Conservation (phyloP, 192 early-diverging fungal species). For the Polychytrium aggregatum region DNA sequence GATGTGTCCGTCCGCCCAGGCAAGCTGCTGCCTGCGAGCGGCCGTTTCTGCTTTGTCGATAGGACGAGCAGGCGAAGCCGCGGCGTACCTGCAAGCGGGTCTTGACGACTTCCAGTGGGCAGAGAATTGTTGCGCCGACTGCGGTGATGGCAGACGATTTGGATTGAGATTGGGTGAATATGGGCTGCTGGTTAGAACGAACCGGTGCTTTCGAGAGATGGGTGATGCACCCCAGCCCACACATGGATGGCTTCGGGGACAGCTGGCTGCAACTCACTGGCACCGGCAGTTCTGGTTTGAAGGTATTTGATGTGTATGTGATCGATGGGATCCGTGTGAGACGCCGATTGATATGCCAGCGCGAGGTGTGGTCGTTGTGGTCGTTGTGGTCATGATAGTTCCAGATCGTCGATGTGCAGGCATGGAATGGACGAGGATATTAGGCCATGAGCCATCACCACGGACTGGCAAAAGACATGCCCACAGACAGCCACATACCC, state of each 20-base stretch:
- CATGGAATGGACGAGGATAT: neutral
- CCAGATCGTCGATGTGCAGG: neutral
- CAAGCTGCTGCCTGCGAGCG: too few species aligned
- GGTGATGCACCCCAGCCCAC: constrained; percentile 7
- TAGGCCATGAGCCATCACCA: too few species aligned
- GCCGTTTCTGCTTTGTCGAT: too few species aligned
- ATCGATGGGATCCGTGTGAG: too few species aligned
- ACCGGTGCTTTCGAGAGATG: neutral
- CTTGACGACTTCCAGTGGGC: constrained; percentile 89
- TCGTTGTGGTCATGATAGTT: neutral
- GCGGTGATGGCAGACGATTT: constrained; percentile 15
- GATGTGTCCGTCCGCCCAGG: too few species aligned
- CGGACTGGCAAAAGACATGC: neutral
- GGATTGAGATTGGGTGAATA: too few species aligned
- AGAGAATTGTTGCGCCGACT: constrained; percentile 78
- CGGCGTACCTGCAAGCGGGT: constrained; percentile 76
- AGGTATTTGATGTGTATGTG: neutral
- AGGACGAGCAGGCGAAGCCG: too few species aligned
- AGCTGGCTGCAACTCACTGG: neutral
- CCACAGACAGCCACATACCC: constrained; percentile 8
- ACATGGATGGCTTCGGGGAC: constrained; percentile 2
- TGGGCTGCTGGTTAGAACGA: neutral
- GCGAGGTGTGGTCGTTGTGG: neutral
- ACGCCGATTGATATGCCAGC: neutral
- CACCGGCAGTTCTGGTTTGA: neutral